Conservation (phyloP, 2,329 filamentous ascomycete species). For the Cryphonectria nitschkei region DNA sequence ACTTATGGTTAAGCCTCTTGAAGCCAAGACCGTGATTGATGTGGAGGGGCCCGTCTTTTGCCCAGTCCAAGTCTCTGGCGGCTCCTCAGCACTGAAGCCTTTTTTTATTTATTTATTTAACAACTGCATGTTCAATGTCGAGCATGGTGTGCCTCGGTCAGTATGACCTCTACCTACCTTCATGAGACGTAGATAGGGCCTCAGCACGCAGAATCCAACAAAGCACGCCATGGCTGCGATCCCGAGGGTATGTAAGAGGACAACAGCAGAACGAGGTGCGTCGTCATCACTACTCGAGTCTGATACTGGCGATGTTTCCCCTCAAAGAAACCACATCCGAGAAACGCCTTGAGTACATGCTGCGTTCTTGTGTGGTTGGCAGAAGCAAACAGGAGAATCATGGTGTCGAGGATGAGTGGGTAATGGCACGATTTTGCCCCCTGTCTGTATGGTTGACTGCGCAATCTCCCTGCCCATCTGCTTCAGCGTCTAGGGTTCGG, state of each 20-base stretch:
- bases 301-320: slow-evolving; percentile 5
- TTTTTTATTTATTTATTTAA: too few species aligned
- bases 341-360: slow-evolving; percentile 5
- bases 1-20: background rate
- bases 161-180: too few species aligned
- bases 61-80: too few species aligned
- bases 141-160: too few species aligned
- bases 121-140: background rate
- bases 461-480: slow-evolving; percentile 2
- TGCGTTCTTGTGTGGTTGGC: slow-evolving; percentile 31
- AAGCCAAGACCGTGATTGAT: background rate
- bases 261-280: background rate
- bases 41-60: background rate
- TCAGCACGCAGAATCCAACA: background rate
- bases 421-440: slow-evolving; percentile 40
- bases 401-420: slow-evolving; percentile 38
- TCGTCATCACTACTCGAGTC: background rate
- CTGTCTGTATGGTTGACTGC: background rate
- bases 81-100: background rate
- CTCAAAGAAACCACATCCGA: background rate
- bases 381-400: slow-evolving; percentile 31
- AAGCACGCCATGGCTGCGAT: background rate
- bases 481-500: slow-evolving; percentile 3
- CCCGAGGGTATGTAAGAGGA: background rate
- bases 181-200: too few species aligned